Conservation (phyloP, 2,329 filamentous ascomycete genomes). For the Bipolaris victoriae region DNA sequence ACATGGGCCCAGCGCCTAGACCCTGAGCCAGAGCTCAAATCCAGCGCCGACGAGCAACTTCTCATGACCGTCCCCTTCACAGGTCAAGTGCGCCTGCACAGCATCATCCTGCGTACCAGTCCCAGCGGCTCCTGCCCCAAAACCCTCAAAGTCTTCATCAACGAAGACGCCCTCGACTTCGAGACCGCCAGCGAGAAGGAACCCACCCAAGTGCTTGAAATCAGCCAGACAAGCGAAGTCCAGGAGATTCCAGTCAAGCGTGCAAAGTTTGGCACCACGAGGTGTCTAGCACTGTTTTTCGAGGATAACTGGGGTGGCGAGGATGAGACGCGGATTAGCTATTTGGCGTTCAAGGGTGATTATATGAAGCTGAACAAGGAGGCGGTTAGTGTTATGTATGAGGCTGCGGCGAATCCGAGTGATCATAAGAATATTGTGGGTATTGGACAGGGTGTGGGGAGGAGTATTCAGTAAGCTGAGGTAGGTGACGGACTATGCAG, state of each 20-base stretch:
- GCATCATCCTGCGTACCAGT: slow-evolving; percentile 83
- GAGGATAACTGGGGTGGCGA: slow-evolving; percentile 91
- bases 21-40: slow-evolving; percentile 75
- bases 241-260: slow-evolving; percentile 88
- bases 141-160: slow-evolving; percentile 86
- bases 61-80: slow-evolving; percentile 93
- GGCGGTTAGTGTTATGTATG: slow-evolving; percentile 86
- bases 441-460: slow-evolving; percentile 45
- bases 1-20: slow-evolving; percentile 83
- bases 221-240: slow-evolving; percentile 78
- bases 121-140: slow-evolving; percentile 72
- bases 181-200: slow-evolving; percentile 69
- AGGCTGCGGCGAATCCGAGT: slow-evolving; percentile 87
- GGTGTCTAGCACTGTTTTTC: slow-evolving; percentile 82
- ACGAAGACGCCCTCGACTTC: slow-evolving; percentile 85
- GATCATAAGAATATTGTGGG: slow-evolving; percentile 71
- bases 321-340: slow-evolving; percentile 78
- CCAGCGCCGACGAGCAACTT: slow-evolving; percentile 91
- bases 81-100: slow-evolving; percentile 90
- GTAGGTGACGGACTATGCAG: background rate
- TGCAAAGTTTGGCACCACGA: slow-evolving; percentile 87
- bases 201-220: slow-evolving; percentile 76
- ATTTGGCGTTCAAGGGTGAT: slow-evolving; percentile 92
- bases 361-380: slow-evolving; percentile 87
- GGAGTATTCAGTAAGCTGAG: slow-evolving; percentile 37